Base-by-base conservation (phyloP, 208 protist species). In the Tritrichomonas musculus region DNA sequence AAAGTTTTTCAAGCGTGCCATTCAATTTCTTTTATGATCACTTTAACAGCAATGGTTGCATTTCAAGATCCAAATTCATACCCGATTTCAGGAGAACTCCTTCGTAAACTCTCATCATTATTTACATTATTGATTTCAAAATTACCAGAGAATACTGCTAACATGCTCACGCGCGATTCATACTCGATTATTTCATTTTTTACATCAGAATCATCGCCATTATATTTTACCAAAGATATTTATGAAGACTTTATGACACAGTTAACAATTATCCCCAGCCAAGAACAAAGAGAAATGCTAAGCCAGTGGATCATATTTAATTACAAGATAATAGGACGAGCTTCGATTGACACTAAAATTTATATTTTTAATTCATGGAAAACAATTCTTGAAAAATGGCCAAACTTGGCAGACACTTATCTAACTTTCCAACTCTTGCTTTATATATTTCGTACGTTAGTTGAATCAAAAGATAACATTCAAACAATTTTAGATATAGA, bases 1-100 rank as follows among this genome's bases (percentile, higher is more conserved):
- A 88, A 88, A 60, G 77, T 88, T 57, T 88, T 88, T 57, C 47
- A 57, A 39, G 77, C 77, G 1, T 88, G 47, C 0, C 77, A 88
- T 57, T 88, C 77, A n/a, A 57, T 88, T 22, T 33, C 44, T 25
- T 88, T 88, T 50, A 33, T 88, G 0, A 57, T 88, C 4, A 44
- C 77, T 60, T 39, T 88, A 27, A 57, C 57, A 27, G 77, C 41
- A 49, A 41, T 57, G 44, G 5, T 88, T 17, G 77, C 53, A 39
- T 88, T 88, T 57, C 17, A 39, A 39, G 25, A 49, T 50, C 27
- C 41, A 20, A 50, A 47, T 82, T 39, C 47, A 57, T 39, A 88
- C 17, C 14, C 33, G 0, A n/a, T n/a, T n/a, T 14, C 33, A 50
- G 5, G 30, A 8, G 49, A 49, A 9, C 57, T 88, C 1, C 41